Percentiles rank a stretch among this genome's conserved stretches.
Conservation (phyloP, 257 asterid species). For the Petrea volubilis region DNA sequence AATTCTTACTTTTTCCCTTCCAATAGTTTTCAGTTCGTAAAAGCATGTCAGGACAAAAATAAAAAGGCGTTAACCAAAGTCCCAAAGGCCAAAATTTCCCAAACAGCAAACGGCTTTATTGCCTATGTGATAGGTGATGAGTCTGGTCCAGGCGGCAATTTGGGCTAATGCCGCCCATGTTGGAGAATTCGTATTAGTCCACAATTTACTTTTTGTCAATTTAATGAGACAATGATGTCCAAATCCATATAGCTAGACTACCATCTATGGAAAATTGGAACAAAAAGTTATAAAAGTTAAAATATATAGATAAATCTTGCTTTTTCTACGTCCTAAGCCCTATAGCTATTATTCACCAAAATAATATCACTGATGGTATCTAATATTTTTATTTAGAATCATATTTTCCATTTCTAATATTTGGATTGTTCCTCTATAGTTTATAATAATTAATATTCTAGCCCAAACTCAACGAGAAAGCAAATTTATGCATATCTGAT, state of each 20-base stretch:
- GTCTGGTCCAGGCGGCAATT: not conserved
- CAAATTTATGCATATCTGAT: too few relatives aligned
- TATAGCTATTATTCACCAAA: too few relatives aligned
- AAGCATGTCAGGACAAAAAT: not conserved
- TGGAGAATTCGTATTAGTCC: not conserved
- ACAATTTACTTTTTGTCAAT: not conserved
- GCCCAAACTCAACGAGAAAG: too few relatives aligned
- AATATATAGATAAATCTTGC: not conserved
- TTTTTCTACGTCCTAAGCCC: too few relatives aligned
- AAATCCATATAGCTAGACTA: not conserved
- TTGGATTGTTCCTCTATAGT: too few relatives aligned
- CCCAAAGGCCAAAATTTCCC: not conserved
- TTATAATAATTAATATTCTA: too few relatives aligned
- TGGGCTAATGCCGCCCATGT: conserved; percentile 5
- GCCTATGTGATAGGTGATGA: not conserved
- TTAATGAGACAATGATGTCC: not conserved
- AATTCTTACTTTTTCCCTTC: not conserved
- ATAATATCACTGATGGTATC: too few relatives aligned
- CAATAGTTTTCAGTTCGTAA: too few relatives aligned
- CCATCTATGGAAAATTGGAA: not conserved
- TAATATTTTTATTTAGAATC: too few relatives aligned
- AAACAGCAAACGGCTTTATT: not conserved
- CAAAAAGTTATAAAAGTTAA: not conserved
- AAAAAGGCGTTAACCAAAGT: not conserved
- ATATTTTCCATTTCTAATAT: too few relatives aligned